phyloP scores from a whole-genome alignment of 225 moss, liverwort and hornwort species.

The Climacium dendroides region DNA sequence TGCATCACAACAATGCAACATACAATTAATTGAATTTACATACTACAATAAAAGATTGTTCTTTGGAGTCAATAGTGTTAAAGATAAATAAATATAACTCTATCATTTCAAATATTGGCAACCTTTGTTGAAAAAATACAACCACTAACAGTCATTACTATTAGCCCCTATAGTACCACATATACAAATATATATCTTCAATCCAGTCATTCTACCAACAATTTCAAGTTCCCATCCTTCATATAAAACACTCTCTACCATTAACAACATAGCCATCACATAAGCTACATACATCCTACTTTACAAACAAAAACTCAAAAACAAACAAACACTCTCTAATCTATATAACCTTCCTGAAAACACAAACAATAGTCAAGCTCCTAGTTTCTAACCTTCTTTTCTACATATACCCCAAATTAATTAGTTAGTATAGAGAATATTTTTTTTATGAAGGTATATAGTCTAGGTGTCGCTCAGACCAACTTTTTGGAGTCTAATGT shows the following conservation, averaged over 20 bases:
- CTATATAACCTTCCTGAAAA: no score
- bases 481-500: background rate
- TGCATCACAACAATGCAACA: no score
- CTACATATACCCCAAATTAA: background rate
- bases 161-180: rapidly evolving
- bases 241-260: background rate
- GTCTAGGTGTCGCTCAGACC: background rate
- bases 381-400: rapidly evolving
- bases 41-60: no score
- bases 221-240: no score
- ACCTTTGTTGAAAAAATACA: no score
- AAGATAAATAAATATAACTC: no score
- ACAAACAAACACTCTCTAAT: background rate
- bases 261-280: background rate
- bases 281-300: background rate
- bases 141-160: no score
- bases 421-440: background rate
- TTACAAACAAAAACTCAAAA: background rate
- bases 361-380: no score
- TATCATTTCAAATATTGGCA: no score
- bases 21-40: no score
- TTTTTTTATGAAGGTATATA: rapidly evolving
- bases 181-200: no score
- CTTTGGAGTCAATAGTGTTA: rapidly evolving
- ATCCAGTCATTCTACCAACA: no score